Conservation (phyloP, 164 flowering plant genomes). For the Magnolia sinica region DNA sequence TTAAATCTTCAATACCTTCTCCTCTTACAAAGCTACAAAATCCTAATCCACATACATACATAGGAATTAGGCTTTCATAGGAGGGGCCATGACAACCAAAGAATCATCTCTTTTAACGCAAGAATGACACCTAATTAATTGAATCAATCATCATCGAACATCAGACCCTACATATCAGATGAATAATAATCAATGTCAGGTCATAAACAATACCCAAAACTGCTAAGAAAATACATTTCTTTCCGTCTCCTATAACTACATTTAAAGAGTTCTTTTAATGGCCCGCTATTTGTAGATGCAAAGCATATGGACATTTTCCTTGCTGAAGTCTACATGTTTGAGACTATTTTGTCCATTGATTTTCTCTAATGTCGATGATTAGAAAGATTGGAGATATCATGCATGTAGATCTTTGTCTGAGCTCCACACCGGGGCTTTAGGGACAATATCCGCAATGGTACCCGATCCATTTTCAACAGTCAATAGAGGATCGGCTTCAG, state of each 20-base stretch:
- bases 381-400: conserved; percentile 16
- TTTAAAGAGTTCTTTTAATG: not conserved
- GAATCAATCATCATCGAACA: not conserved
- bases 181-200: not conserved
- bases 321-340: conserved; percentile 30
- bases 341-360: conserved; percentile 9
- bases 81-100: too few species aligned
- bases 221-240: not conserved
- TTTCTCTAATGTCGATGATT: conserved; percentile 3
- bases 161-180: not conserved
- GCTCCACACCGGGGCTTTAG: conserved; percentile 60
- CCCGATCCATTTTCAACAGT: conserved; percentile 56
- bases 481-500: conserved; percentile 70
- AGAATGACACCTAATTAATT: not conserved
- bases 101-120: not conserved
- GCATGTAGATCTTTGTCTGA: conserved; percentile 78
- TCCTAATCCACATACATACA: too few species aligned
- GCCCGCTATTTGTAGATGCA: not conserved
- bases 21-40: too few species aligned
- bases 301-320: conserved; percentile 6
- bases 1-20: too few species aligned
- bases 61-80: too few species aligned
- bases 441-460: conserved; percentile 37
- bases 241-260: conserved; percentile 7
- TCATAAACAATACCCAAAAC: conserved; percentile 2